Percentiles rank a stretch among this genome's conserved stretches.
These are phyloP conservation scores for Seminavis robusta DNA, from an alignment of 108 stramenopile species.

Conservation along the genomic window DNA sequence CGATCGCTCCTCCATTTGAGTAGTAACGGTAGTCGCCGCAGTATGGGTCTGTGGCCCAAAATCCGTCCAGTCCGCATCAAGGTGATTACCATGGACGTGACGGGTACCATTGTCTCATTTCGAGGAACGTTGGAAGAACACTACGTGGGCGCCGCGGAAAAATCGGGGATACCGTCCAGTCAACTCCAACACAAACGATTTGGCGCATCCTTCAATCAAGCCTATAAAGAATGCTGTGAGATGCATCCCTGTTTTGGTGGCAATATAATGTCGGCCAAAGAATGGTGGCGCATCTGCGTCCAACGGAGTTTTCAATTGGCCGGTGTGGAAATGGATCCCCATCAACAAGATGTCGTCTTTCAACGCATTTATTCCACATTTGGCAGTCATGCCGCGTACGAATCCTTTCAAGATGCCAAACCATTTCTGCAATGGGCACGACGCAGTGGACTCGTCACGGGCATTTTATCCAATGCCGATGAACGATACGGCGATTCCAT, in stretches of 20 bases:
- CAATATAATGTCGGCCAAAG: constrained; percentile 48
- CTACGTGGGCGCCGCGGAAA: constrained; percentile 57
- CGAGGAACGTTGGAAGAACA: constrained; percentile 62
- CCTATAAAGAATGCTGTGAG: constrained; percentile 45
- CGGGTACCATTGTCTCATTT: constrained; percentile 67
- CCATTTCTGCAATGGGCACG: constrained; percentile 62
- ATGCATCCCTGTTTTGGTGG: constrained; percentile 66
- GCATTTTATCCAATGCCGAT: constrained; percentile 71
- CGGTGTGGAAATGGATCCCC: constrained; percentile 35
- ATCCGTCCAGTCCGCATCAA: constrained; percentile 46
- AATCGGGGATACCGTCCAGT: constrained; percentile 38
- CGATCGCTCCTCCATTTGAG: no score
- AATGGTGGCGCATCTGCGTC: constrained; percentile 46
- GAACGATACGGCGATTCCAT: constrained; percentile 73
- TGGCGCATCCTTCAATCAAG: constrained; percentile 9
- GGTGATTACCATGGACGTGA: constrained; percentile 68
- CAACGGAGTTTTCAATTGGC: constrained; percentile 18
- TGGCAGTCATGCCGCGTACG: constrained; percentile 53
- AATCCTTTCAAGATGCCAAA: constrained; percentile 52
- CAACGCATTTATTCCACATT: constrained; percentile 63
- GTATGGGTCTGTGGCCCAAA: constrained; percentile 47
- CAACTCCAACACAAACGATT: not conserved
- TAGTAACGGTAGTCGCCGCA: not conserved
- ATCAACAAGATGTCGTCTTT: constrained; percentile 52
- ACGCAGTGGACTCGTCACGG: constrained; percentile 52